Conservation (phyloP, 2,329 filamentous ascomycete species). For the Hortaea werneckii region DNA sequence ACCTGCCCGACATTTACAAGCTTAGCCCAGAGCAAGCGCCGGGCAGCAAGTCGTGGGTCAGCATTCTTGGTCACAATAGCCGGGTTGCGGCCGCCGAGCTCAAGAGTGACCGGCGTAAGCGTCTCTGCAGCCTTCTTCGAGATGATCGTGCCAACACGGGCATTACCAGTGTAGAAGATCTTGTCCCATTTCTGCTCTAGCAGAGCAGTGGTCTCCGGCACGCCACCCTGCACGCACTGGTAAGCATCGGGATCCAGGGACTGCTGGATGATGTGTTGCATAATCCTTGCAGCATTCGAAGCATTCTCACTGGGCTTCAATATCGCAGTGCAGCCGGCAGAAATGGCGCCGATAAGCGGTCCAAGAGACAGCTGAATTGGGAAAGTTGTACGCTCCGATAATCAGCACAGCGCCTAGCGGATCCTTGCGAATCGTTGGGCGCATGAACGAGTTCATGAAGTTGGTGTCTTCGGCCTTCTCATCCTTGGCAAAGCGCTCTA, state of each 20-base stretch:
- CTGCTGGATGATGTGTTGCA: conserved; percentile 67
- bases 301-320: conserved; percentile 85
- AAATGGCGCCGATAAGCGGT: conserved; percentile 80
- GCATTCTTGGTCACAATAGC: conserved; percentile 81
- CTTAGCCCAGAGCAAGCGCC: conserved; percentile 83
- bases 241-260: conserved; percentile 71
- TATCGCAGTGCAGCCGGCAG: conserved; percentile 79
- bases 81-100: conserved; percentile 86
- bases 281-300: conserved; percentile 63
- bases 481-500: conserved; percentile 75
- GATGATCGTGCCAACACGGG: conserved; percentile 54
- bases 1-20: conserved; percentile 78
- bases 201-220: conserved; percentile 70
- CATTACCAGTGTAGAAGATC: conserved; percentile 89
- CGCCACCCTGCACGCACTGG: conserved; percentile 65
- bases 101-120: conserved; percentile 71
- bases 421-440: conserved; percentile 72
- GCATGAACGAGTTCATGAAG: conserved; percentile 57
- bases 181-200: conserved; percentile 92
- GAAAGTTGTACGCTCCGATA: conserved; percentile 84
- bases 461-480: conserved; percentile 63
- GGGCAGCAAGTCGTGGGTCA: conserved; percentile 68
- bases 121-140: conserved; percentile 45
- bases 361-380: conserved; percentile 71
- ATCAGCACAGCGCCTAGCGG: conserved; percentile 74